Conservation (phyloP, 345 rosid genomes). For the Populus deltoides region DNA sequence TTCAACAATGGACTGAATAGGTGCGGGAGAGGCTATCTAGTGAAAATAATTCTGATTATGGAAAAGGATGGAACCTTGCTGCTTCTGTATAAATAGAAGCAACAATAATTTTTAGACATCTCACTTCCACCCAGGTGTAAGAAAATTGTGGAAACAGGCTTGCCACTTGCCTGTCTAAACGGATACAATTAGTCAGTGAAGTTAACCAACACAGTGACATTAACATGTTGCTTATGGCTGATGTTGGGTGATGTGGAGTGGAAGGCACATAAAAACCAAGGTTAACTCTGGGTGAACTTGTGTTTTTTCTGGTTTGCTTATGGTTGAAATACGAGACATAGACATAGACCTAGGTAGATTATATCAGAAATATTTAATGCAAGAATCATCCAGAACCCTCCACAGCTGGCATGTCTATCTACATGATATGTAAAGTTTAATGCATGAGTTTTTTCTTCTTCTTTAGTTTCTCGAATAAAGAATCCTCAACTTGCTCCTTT, state of each 20-base stretch:
- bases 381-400: too few relatives aligned
- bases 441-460: too few relatives aligned
- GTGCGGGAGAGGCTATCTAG: not conserved
- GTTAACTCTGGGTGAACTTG: not conserved
- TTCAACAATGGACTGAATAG: not conserved
- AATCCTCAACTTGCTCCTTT: too few relatives aligned
- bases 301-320: not conserved
- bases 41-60: not conserved
- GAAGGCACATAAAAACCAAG: constrained; percentile 7
- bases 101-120: not conserved
- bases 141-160: not conserved
- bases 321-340: too few relatives aligned
- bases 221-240: not conserved
- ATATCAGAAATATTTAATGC: too few relatives aligned
- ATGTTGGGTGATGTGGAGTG: not conserved
- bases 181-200: not conserved
- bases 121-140: not conserved
- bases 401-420: too few relatives aligned
- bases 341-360: too few relatives aligned
- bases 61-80: not conserved
- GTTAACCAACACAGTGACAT: not conserved
- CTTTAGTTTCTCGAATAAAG: too few relatives aligned
- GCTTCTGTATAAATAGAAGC: not conserved
- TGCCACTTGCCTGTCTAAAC: not conserved
- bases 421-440: too few relatives aligned